These are phyloP conservation scores for Chaetomium sp. DNA, from an alignment of 2,329 filamentous ascomycete genomes.

Conservation along the genomic window DNA sequence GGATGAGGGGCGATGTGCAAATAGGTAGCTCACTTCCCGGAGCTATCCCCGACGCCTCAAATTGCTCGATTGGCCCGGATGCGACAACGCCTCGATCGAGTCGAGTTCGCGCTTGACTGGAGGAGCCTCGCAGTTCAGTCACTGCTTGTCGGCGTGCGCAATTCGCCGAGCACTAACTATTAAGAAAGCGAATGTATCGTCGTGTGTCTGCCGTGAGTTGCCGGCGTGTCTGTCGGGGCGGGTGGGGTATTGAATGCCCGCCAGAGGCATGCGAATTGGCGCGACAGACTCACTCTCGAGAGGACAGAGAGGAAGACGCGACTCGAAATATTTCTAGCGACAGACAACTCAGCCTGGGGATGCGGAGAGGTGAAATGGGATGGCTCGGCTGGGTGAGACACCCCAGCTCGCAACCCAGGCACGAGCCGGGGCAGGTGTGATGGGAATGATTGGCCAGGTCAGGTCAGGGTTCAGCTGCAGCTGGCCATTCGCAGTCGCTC, in stretches of 20 bases:
- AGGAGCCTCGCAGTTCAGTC: slow-evolving; percentile 5
- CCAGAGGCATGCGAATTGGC: neutral
- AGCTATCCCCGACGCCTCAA: neutral
- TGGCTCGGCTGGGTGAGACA: slow-evolving; percentile 1
- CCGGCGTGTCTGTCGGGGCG: neutral
- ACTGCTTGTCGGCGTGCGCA: neutral
- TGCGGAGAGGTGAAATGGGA: slow-evolving; percentile 16
- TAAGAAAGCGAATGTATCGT: neutral
- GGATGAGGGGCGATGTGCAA: neutral
- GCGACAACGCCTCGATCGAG: neutral
- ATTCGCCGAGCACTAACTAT: neutral
- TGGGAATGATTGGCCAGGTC: slow-evolving; percentile 20
- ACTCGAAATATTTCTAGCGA: neutral
- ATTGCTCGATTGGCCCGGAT: neutral
- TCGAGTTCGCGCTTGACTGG: neutral
- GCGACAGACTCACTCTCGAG: neutral
- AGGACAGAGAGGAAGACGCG: slow-evolving; percentile 7
- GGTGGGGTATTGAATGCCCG: neutral
- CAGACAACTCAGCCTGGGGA: neutral
- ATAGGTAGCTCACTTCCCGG: neutral
- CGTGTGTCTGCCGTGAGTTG: neutral
- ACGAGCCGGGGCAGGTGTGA: neutral
- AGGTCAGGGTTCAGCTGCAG: slow-evolving; percentile 18
- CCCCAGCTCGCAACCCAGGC: slow-evolving; percentile 7
- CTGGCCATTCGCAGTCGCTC: slow-evolving; percentile 11